phyloP scores from a whole-genome alignment of 1,139 yeast species.

The Hyphopichia wangnamkhiaoensis region DNA sequence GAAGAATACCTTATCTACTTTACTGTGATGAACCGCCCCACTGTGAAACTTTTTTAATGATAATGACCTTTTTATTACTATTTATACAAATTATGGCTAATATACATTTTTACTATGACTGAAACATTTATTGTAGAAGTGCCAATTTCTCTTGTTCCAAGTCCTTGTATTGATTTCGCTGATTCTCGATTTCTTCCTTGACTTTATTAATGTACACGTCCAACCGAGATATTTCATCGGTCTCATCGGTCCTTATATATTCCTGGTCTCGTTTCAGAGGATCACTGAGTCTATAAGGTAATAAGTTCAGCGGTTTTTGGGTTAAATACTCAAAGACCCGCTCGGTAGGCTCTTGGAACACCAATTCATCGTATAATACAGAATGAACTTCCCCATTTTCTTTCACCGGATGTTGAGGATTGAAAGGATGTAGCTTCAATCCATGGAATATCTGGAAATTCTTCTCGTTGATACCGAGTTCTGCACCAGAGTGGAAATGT shows the following conservation, averaged over 20 bases:
- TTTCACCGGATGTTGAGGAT: conserved; percentile 42
- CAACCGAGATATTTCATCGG: conserved; percentile 75
- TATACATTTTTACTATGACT: neutral
- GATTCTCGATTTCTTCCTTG: conserved; percentile 54
- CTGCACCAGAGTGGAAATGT: conserved; percentile 79
- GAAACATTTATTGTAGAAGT: conserved; percentile 28
- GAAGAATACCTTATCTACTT: conserved; percentile 23
- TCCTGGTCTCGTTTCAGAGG: conserved; percentile 45
- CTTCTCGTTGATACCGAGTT: conserved; percentile 69
- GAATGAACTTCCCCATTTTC: conserved; percentile 59
- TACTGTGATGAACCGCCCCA: neutral
- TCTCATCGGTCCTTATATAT: conserved; percentile 53
- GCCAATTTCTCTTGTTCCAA: conserved; percentile 51
- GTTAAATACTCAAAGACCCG: conserved; percentile 78
- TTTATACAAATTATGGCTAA: neutral
- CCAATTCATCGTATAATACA: conserved; percentile 83
- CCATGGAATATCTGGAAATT: conserved; percentile 85
- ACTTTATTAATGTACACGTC: conserved; percentile 67
- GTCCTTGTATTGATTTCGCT: conserved; percentile 51
- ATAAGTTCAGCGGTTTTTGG: conserved; percentile 67
- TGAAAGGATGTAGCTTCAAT: conserved; percentile 87
- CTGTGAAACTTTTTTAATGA: too few relatives aligned
- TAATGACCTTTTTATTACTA: neutral
- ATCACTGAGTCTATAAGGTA: conserved; percentile 60
- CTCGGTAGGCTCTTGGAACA: conserved; percentile 95